Base-by-base conservation (phyloP, 2,329 filamentous ascomycete genomes). In the Colletotrichum coccodes region DNA sequence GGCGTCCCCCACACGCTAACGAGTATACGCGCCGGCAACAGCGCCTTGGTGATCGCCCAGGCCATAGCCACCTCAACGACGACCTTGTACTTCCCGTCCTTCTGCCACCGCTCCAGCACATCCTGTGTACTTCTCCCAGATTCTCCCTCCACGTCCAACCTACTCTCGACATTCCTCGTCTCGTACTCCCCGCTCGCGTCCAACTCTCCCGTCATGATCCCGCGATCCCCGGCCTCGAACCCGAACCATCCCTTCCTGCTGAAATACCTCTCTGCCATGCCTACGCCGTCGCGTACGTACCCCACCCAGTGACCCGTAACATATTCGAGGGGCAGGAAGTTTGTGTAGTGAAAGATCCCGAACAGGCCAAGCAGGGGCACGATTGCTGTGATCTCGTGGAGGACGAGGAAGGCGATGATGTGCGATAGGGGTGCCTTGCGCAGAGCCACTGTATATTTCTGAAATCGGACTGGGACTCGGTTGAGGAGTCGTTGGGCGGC, bases 361-460 rank as follows among this genome's bases (percentile, higher is more conserved):
- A 93, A 90, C 1, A 98, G 86, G 0, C 88, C 91, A 44, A 97
- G 78, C 0, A 98, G 81, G 0, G 95, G 95, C 1, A 95, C 79
- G 12, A 98, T 82, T 11, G 96, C 95, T 0, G 96, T 98, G 50
- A 98, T 78, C 80, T 99, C 96, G 83, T 99, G 96, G 0, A 99
- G 86, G 44, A 98, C 84, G 12, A 98, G 84, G 79, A 99, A 99
- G 0, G 95, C 91, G 1, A 92, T 89, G 47, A 97, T 85, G 80
- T 98, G 94, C 1, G 93, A 93, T 50, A 94, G 80, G 0, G 96
- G 96, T 1, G 94, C 94, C 63, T 87, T 85, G 65, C 91, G 89
- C 3, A 99, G 88, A 0, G 90, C 89, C 1, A 83, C 80, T 0
- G 93, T 91, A 81, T 94, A 93, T 60, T 84, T 86, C 65, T 89